Evolutionary conservation across 1,284 basidiomycete species (phyloP).

Genomic region (Singerocomus inundabilis): DNA sequence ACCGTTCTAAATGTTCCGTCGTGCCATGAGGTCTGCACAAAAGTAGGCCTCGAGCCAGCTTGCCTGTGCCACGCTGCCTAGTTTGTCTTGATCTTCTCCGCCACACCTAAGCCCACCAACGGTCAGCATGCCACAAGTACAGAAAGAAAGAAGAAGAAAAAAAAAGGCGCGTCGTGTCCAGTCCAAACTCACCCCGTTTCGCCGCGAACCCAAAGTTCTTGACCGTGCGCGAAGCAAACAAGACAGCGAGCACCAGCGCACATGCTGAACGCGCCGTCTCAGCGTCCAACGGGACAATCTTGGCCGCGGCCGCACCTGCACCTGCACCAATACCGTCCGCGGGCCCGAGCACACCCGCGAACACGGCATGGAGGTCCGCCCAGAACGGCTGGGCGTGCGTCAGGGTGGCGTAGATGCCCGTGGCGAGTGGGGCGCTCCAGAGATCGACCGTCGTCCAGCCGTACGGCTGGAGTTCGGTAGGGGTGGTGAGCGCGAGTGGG

Average conservation of each 20-base stretch:
- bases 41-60: too few species aligned
- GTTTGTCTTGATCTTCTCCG: constrained; percentile 33
- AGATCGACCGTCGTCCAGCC: constrained; percentile 75
- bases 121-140: not conserved
- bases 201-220: constrained; percentile 48
- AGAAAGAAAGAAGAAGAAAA: not conserved
- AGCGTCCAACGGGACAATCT: constrained; percentile 50
- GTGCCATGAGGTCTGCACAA: not conserved
- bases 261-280: constrained; percentile 68
- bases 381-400: constrained; percentile 80
- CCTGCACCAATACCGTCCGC: constrained; percentile 1
- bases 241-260: constrained; percentile 52
- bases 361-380: constrained; percentile 53
- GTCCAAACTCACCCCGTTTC: constrained; percentile 16
- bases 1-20: not conserved
- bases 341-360: constrained; percentile 41
- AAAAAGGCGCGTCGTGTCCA: too few species aligned
- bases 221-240: constrained; percentile 57
- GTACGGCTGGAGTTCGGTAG: constrained; percentile 64
- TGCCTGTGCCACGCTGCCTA: constrained; percentile 4
- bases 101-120: constrained; percentile 1
- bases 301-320: too few species aligned
- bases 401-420: constrained; percentile 67
- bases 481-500: constrained; percentile 59
- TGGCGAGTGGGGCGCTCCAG: constrained; percentile 71